These are phyloP conservation scores for Suillus weaverae DNA, from an alignment of 768 basidiomycete species.

Conservation along the genomic window DNA sequence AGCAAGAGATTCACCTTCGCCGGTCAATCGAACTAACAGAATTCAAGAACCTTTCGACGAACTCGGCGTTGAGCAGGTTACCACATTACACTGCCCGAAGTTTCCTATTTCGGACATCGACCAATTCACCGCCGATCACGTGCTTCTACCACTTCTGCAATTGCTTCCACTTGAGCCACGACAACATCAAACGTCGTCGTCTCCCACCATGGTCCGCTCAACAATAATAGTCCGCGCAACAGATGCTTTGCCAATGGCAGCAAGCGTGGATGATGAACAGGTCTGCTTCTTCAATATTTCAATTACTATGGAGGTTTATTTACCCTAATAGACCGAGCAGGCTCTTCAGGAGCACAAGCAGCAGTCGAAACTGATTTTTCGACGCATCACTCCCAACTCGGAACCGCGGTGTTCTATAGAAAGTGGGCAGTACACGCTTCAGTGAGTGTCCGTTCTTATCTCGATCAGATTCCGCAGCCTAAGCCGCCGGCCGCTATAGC, in stretches of 20 bases:
- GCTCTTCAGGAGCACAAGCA: slow-evolving; percentile 97
- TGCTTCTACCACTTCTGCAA: background rate
- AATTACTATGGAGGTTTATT: background rate
- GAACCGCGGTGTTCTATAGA: slow-evolving; percentile 98
- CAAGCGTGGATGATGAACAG: slow-evolving; percentile 97
- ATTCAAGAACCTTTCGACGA: background rate
- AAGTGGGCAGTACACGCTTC: slow-evolving; percentile 91
- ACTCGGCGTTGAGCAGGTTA: background rate
- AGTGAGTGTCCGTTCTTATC: slow-evolving; percentile 57
- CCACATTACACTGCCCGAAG: background rate
- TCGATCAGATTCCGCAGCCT: background rate
- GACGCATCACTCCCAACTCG: slow-evolving; percentile 89
- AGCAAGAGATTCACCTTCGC: background rate
- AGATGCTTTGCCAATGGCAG: slow-evolving; percentile 88
- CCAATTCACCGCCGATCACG: slow-evolving; percentile 6
- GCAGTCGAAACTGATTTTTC: slow-evolving; percentile 94
- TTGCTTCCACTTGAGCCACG: slow-evolving; percentile 2
- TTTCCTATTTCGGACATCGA: background rate
- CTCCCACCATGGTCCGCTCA: slow-evolving; percentile 71
- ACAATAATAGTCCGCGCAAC: slow-evolving; percentile 84
- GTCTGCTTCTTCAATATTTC: slow-evolving; percentile 41
- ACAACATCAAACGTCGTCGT: background rate
- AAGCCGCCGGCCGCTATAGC: slow-evolving; percentile 42
- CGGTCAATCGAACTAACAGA: background rate
- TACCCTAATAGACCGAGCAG: slow-evolving; percentile 74